Percentiles rank a stretch among this genome's conserved stretches.
Conservation (phyloP, 2,329 filamentous ascomycete genomes). For the Sporothrix brunneoviolacea region DNA sequence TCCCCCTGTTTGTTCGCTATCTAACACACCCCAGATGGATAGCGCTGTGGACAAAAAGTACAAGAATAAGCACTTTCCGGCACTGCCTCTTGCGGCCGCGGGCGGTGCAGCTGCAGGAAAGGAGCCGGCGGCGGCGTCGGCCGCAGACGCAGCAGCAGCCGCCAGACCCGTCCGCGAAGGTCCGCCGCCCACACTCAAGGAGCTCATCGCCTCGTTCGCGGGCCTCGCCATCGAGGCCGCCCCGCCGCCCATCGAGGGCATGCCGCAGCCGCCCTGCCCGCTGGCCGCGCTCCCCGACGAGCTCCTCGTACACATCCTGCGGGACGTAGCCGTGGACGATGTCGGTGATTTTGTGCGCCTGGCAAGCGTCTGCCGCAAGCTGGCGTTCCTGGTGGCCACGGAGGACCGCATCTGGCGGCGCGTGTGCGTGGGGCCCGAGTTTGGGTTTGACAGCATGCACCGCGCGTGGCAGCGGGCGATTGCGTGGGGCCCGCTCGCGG, state of each 20-base stretch:
- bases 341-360: constrained; percentile 70
- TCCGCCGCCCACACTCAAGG: constrained; percentile 48
- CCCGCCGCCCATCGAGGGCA: constrained; percentile 63
- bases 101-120: no score
- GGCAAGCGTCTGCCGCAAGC: constrained; percentile 74
- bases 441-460: constrained; percentile 78
- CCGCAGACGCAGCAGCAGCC: constrained; percentile 36
- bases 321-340: constrained; percentile 64
- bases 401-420: constrained; percentile 84
- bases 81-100: constrained; percentile 44
- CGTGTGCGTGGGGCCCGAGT: constrained; percentile 61
- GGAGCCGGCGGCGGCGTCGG: constrained; percentile 12
- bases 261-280: constrained; percentile 68
- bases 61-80: constrained; percentile 84
- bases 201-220: constrained; percentile 73
- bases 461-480: constrained; percentile 65
- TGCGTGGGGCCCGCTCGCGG: constrained; percentile 46
- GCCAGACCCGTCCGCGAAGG: constrained; percentile 51
- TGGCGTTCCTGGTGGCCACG: constrained; percentile 77
- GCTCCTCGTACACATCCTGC: constrained; percentile 72
- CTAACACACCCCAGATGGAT: constrained; percentile 57
- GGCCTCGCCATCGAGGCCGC: constrained; percentile 59
- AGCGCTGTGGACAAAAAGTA: constrained; percentile 77
- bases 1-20: no score
- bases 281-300: constrained; percentile 75